These are phyloP conservation scores for Rhodosporidiobolus odoratus DNA, from an alignment of 768 basidiomycete species.

Conservation along the genomic window DNA sequence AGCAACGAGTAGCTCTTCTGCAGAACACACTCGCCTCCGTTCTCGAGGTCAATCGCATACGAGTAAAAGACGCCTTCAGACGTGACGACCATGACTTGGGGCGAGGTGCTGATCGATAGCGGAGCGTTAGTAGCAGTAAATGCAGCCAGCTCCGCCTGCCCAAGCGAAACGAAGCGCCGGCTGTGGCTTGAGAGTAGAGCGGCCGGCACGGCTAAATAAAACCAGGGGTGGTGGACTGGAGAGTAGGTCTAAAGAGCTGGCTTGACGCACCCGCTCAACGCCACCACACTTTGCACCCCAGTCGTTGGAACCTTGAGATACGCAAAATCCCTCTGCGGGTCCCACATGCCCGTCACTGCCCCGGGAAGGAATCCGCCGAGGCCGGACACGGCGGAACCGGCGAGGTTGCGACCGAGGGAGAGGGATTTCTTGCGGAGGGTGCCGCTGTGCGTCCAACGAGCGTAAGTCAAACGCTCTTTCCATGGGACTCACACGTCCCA, in stretches of 20 bases:
- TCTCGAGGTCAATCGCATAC: conserved; percentile 91
- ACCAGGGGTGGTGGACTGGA: no score
- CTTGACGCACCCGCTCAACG: conserved; percentile 71
- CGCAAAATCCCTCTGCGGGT: conserved; percentile 90
- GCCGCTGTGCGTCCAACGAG: conserved; percentile 22
- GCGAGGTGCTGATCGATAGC: conserved; percentile 60
- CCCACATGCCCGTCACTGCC: conserved; percentile 91
- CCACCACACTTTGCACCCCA: conserved; percentile 78
- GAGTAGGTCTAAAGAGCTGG: no score
- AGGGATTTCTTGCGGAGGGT: conserved; percentile 62
- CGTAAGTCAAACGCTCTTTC: not conserved
- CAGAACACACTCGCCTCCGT: conserved; percentile 87
- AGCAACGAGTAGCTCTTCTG: conserved; percentile 72
- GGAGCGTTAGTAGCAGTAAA: not conserved
- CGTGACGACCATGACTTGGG: conserved; percentile 94
- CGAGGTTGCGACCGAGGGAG: conserved; percentile 67
- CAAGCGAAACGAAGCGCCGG: not conserved
- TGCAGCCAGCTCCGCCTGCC: no score
- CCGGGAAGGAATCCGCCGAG: conserved; percentile 81
- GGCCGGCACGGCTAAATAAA: no score
- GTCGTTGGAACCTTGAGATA: conserved; percentile 73
- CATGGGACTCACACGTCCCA: no score
- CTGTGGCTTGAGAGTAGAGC: not conserved
- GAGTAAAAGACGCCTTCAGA: conserved; percentile 93
- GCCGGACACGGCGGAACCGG: conserved; percentile 52